Percentiles rank a stretch among this genome's conserved stretches.
Evolutionary conservation across 1,284 basidiomycete species (phyloP).

Genomic region (Leccinum ponderosum): DNA sequence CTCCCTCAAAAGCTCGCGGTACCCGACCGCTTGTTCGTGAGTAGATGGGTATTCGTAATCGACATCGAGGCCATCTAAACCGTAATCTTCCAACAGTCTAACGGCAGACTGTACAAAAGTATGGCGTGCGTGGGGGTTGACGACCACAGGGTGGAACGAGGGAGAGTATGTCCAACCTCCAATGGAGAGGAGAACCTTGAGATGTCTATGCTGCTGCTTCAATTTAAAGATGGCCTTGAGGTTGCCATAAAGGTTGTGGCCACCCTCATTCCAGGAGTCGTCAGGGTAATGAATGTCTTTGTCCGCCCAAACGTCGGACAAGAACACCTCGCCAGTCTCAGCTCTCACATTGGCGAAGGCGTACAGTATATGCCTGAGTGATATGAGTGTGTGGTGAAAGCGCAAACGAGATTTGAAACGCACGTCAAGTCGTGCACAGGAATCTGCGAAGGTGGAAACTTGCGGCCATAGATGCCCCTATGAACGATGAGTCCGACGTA

Average conservation of each 20-base stretch:
- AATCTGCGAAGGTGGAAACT: slow-evolving; percentile 81
- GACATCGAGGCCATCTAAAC: slow-evolving; percentile 73
- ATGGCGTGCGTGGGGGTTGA: slow-evolving; percentile 58
- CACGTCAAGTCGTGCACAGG: slow-evolving; percentile 85
- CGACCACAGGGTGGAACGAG: slow-evolving; percentile 74
- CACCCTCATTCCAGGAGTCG: slow-evolving; percentile 89
- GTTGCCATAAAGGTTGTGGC: slow-evolving; percentile 90
- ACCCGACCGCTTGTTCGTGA: slow-evolving; percentile 70
- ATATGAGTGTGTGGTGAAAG: slow-evolving; percentile 10
- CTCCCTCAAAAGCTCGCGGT: slow-evolving; percentile 70
- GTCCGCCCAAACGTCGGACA: slow-evolving; percentile 94
- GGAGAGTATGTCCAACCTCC: slow-evolving; percentile 92
- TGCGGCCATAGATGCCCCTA: slow-evolving; percentile 95
- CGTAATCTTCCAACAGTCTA: slow-evolving; percentile 79
- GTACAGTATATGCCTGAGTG: slow-evolving; percentile 72
- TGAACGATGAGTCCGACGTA: slow-evolving; percentile 11
- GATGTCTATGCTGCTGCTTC: slow-evolving; percentile 84
- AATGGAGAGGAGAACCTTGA: slow-evolving; percentile 86
- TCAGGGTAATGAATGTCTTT: slow-evolving; percentile 84
- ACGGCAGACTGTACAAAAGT: slow-evolving; percentile 83
- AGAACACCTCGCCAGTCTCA: slow-evolving; percentile 80
- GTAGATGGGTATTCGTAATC: slow-evolving; percentile 87
- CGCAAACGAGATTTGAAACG: slow-evolving; percentile 32
- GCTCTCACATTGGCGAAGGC: slow-evolving; percentile 88
- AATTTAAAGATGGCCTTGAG: slow-evolving; percentile 90